Evolutionary conservation across 2,329 filamentous ascomycete species (phyloP).

Genomic region (Arthrobotrys sinensis): DNA sequence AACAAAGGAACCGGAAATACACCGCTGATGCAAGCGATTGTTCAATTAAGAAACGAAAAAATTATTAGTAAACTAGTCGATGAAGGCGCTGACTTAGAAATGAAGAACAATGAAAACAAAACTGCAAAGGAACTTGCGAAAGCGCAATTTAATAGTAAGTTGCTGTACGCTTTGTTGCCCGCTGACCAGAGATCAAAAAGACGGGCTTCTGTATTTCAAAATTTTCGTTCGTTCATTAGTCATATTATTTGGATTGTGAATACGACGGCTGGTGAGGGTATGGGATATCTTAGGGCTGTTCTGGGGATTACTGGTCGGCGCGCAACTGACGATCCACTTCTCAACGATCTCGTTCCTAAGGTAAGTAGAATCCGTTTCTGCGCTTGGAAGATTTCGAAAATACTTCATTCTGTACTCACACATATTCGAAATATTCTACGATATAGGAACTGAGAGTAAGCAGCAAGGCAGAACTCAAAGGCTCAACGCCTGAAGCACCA

Average conservation of each 20-base stretch:
- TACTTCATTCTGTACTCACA: neutral
- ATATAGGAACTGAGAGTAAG: slow-evolving; percentile 3
- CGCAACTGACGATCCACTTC: neutral
- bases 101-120: neutral
- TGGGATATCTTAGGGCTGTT: neutral
- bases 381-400: too few relatives aligned
- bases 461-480: neutral
- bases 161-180: slow-evolving; percentile 2
- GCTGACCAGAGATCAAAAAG: neutral
- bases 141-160: slow-evolving; percentile 10
- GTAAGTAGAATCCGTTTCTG: neutral
- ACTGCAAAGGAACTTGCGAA: slow-evolving; percentile 5
- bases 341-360: slow-evolving; percentile 8
- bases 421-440: neutral
- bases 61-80: slow-evolving; percentile 9
- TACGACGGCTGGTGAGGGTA: neutral
- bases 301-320: slow-evolving; percentile 8
- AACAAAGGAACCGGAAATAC: slow-evolving; percentile 2
- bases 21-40: slow-evolving; percentile 15
- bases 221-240: slow-evolving; percentile 7
- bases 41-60: slow-evolving; percentile 7
- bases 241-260: slow-evolving; percentile 14
- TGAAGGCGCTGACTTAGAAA: neutral
- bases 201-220: slow-evolving; percentile 7
- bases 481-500: neutral